Evolutionary conservation across 192 early-diverging fungal species (phyloP), one percentile per base, ranked within the genome.

Genomic region (Coemansia reversa): DNA sequence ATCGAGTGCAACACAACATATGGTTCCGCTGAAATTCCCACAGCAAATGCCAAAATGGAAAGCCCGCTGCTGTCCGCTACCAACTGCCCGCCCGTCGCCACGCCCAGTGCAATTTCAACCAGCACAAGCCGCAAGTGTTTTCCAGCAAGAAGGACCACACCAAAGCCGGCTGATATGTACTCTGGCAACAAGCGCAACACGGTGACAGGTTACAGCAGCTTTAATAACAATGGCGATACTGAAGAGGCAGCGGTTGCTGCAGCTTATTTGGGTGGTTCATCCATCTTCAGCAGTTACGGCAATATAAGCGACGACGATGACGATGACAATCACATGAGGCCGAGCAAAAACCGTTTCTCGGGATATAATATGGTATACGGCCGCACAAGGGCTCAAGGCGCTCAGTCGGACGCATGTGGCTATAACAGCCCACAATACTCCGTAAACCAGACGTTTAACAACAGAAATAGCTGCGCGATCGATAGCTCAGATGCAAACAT

Each of bases 231-330:
- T 62, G 59, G 60, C 25, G 76, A 79, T 59, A 65, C 65, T 18
- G 65, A 68, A 42, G 74, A 67, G 8, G 72, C 68, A 0, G 77
- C 77, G 9, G 60, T 70, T 63, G 77, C 77, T 4, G 68, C 72
- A 3, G 77, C 65, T 9, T 80, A 71, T 39, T 65, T 61, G 23
- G 72, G 77, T 55, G 65, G 70, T 4, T 54, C 66, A 8, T 72
- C 70, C 20, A 14, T 78, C 19, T 55, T 58, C 35, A 53, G 72
- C 57, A 62, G 58, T 25, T 80, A 80, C 45, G 60, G 77, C 27
- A 42, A 58, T 23, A 50, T 60, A 24, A 73, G 70, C 45, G 65
- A 71, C 58, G n/a, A n/a, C n/a, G n/a, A n/a, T n/a, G 65, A 57
- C 48, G 74, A 80, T 14, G 53, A 66, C 33, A 58, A 60, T n/a